Evolutionary conservation across 78 protist genomes (phyloP).

Genomic region (Polysphondylium violaceum): DNA sequence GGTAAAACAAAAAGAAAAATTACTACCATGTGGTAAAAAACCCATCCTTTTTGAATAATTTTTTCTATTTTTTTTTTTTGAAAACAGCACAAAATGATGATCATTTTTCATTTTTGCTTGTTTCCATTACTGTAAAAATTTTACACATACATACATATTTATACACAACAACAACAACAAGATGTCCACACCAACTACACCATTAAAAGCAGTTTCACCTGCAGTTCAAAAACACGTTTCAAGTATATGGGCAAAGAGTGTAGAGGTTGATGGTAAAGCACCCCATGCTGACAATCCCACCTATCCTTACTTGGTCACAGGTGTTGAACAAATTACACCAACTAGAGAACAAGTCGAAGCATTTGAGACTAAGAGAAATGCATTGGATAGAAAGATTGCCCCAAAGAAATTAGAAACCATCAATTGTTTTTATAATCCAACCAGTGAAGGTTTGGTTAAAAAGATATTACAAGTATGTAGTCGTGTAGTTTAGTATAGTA

Average conservation of each 20-base stretch:
- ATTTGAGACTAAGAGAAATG: constrained; percentile 43
- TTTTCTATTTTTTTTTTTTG: no score
- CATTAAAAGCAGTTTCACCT: constrained; percentile 55
- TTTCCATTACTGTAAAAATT: constrained; percentile 1
- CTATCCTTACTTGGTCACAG: constrained; percentile 14
- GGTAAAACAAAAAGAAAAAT: no score
- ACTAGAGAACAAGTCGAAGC: constrained; percentile 21
- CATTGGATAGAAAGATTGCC: constrained; percentile 16
- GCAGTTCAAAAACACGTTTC: constrained; percentile 4
- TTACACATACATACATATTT: not conserved
- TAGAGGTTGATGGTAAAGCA: not conserved
- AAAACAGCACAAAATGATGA: no score
- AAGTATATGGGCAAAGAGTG: constrained; percentile 15
- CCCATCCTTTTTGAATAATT: no score
- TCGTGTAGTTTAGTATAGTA: not conserved
- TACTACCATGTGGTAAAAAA: no score
- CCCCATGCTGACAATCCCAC: not conserved
- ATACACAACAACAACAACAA: no score
- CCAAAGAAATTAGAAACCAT: constrained; percentile 39
- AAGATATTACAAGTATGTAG: constrained; percentile 31
- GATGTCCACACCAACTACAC: not conserved
- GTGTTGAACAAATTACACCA: constrained; percentile 38
- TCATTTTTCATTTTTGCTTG: no score
- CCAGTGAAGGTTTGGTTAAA: constrained; percentile 19
- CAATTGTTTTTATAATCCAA: constrained; percentile 30